These are phyloP conservation scores for Zanthoxylum bungeanum DNA, from an alignment of 345 rosid species.

Conservation along the genomic window DNA sequence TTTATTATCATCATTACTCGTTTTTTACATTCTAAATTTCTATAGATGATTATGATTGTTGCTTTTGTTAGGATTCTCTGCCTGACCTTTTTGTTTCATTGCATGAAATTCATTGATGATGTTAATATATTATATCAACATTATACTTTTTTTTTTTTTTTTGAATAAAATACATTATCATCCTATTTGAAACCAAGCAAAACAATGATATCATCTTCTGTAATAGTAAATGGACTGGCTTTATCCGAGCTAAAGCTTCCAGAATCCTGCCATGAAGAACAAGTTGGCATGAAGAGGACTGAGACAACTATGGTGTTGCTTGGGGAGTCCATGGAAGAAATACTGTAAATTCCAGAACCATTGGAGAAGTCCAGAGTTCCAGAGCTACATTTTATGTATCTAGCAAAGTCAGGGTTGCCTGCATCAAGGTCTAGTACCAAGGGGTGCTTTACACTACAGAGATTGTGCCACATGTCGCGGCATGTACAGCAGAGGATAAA, in stretches of 20 bases:
- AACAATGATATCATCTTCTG: slow-evolving; percentile 44
- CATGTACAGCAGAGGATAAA: slow-evolving; percentile 32
- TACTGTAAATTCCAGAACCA: slow-evolving; percentile 42
- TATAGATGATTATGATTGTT: too few species aligned
- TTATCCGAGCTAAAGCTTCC: slow-evolving; percentile 60
- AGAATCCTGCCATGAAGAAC: slow-evolving; percentile 60
- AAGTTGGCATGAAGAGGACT: slow-evolving; percentile 67
- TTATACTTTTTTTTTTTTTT: too few species aligned
- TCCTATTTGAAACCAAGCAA: slow-evolving; percentile 66
- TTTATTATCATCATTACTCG: too few species aligned
- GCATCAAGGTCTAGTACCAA: slow-evolving; percentile 53
- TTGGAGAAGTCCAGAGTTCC: slow-evolving; percentile 52
- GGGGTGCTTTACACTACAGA: slow-evolving; percentile 46
- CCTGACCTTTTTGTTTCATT: too few species aligned
- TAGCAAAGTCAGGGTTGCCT: slow-evolving; percentile 52
- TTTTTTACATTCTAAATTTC: too few species aligned
- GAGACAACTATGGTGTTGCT: slow-evolving; percentile 33
- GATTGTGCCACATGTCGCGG: slow-evolving; percentile 41
- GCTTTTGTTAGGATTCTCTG: too few species aligned
- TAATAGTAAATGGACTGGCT: slow-evolving; percentile 50
- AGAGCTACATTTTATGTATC: slow-evolving; percentile 47
- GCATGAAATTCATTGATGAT: too few species aligned
- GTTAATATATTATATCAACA: too few species aligned
- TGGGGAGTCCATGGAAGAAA: slow-evolving; percentile 52
- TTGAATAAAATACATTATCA: too few species aligned